Percentiles rank a stretch among this genome's conserved stretches.
Conservation (phyloP, 371 early-diverging fungal species). For the Parasitella parasitica region DNA sequence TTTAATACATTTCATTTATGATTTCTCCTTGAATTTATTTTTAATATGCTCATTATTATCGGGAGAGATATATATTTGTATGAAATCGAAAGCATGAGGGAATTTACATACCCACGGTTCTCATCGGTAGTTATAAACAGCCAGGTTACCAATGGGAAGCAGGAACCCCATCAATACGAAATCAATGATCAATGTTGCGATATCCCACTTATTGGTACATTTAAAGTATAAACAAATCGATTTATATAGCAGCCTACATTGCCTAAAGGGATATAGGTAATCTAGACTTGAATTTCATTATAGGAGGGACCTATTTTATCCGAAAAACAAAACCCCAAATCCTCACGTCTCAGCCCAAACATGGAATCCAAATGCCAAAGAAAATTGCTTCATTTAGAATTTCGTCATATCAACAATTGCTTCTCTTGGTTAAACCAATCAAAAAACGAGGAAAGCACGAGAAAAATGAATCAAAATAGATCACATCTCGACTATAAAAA, state of each 20-base stretch:
- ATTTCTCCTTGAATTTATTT: background rate
- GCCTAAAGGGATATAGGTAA: background rate
- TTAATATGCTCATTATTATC: background rate
- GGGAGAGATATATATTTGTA: background rate
- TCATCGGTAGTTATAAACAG: background rate
- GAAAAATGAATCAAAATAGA: constrained; percentile 6
- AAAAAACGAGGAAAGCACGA: constrained; percentile 17
- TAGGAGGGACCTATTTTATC: background rate
- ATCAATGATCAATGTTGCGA: background rate
- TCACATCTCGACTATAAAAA: constrained; percentile 1
- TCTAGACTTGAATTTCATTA: background rate
- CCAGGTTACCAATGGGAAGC: background rate
- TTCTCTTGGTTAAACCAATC: constrained; percentile 11
- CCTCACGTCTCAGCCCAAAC: background rate
- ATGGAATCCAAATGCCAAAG: background rate
- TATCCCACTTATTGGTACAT: too few species aligned
- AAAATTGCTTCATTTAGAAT: constrained; percentile 13
- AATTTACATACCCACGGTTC: background rate
- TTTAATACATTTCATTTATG: background rate
- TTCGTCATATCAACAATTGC: constrained; percentile 12
- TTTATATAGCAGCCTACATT: too few species aligned
- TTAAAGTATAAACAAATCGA: too few species aligned
- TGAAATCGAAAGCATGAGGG: background rate
- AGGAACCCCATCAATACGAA: background rate
- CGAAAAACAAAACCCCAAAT: background rate